Percentiles rank a stretch among this genome's conserved stretches.
These are phyloP conservation scores for Daldinia grandis DNA, from an alignment of 495 filamentous ascomycete species.

Conservation along the genomic window DNA sequence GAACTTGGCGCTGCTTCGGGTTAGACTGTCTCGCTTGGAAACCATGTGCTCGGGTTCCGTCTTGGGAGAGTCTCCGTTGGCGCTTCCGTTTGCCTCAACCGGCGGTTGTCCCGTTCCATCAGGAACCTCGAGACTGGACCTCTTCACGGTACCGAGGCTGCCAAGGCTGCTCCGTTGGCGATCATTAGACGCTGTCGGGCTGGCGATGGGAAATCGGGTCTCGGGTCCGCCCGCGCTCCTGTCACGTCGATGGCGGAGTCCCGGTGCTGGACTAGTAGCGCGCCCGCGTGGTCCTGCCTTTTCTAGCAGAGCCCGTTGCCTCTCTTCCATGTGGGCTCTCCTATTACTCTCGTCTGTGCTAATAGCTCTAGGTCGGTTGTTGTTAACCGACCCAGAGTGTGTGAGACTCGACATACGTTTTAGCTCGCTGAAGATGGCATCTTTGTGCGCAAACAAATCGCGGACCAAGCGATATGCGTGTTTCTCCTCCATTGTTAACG, in stretches of 20 bases:
- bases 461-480: slow-evolving; percentile 91
- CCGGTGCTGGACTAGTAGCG: slow-evolving; percentile 76
- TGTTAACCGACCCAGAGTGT: slow-evolving; percentile 61
- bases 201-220: slow-evolving; percentile 87
- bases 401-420: slow-evolving; percentile 83
- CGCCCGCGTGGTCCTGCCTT: slow-evolving; percentile 69
- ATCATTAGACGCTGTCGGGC: slow-evolving; percentile 62
- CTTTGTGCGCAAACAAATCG: slow-evolving; percentile 93
- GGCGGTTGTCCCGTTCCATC: slow-evolving; percentile 48
- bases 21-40: slow-evolving; percentile 62
- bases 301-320: slow-evolving; percentile 81
- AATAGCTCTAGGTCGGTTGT: slow-evolving; percentile 81
- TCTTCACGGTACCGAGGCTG: slow-evolving; percentile 47
- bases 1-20: slow-evolving; percentile 56
- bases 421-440: slow-evolving; percentile 92
- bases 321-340: slow-evolving; percentile 90
- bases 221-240: slow-evolving; percentile 80
- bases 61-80: slow-evolving; percentile 56
- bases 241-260: slow-evolving; percentile 73
- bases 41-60: slow-evolving; percentile 46
- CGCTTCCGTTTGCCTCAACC: slow-evolving; percentile 52
- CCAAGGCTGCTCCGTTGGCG: slow-evolving; percentile 56
- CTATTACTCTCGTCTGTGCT: slow-evolving; percentile 97
- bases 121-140: slow-evolving; percentile 58
- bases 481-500: slow-evolving; percentile 93